phyloP scores from a whole-genome alignment of 2,329 filamentous ascomycete genomes.

The Myriosclerotinia scirpicola region DNA sequence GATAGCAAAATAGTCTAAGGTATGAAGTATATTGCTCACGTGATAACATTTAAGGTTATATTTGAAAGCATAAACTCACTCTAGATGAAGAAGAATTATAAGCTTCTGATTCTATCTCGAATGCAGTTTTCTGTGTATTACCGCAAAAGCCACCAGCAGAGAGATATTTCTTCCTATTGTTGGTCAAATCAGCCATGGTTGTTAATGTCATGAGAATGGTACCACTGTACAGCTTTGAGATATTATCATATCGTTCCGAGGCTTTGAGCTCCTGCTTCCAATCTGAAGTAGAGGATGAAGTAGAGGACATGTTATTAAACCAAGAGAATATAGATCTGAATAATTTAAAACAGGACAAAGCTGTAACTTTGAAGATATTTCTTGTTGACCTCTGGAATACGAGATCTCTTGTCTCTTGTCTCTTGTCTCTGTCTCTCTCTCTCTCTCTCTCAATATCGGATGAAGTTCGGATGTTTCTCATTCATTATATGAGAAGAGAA shows the following conservation, averaged over 20 bases:
- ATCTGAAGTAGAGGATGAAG: slow-evolving; percentile 25
- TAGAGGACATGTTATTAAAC: background rate
- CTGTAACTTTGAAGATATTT: slow-evolving; percentile 3
- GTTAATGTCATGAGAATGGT: background rate
- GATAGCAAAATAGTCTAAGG: background rate
- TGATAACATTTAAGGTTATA: slow-evolving; percentile 10
- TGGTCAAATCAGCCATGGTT: background rate
- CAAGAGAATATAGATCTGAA: background rate
- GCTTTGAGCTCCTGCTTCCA: slow-evolving; percentile 37
- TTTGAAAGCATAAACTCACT: slow-evolving; percentile 46
- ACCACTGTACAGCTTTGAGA: slow-evolving; percentile 59
- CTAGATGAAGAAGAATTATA: slow-evolving; percentile 57
- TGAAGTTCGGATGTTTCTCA: slow-evolving; percentile 10
- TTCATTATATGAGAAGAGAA: background rate
- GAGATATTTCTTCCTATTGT: slow-evolving; percentile 34
- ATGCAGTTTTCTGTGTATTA: slow-evolving; percentile 54
- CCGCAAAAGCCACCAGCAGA: slow-evolving; percentile 46
- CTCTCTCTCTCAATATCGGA: background rate
- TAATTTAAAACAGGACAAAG: background rate
- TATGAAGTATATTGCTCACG: background rate
- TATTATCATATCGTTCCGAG: slow-evolving; percentile 59
- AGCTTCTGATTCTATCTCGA: slow-evolving; percentile 63
- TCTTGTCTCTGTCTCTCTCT: background rate
- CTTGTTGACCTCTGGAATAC: background rate
- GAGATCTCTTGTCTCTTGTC: slow-evolving; percentile 2